Conservation (phyloP, 2,329 filamentous ascomycete species). For the Pyricularia sp. region DNA sequence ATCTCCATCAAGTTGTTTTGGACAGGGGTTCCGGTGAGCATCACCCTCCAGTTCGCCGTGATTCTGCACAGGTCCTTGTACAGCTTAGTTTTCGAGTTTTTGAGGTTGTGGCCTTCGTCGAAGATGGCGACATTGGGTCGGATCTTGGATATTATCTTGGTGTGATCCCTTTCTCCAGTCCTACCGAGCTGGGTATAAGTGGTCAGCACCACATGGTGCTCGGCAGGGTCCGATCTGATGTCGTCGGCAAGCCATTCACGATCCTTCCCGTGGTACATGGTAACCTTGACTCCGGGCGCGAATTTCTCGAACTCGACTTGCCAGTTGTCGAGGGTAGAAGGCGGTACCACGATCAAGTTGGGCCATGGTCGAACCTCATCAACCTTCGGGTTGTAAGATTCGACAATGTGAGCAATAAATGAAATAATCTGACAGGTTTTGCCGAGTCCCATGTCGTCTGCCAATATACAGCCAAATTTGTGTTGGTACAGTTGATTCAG, state of each 20-base stretch:
- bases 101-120: conserved; percentile 90
- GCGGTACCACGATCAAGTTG: conserved; percentile 81
- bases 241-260: conserved; percentile 58
- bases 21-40: conserved; percentile 84
- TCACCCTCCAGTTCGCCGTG: conserved; percentile 69
- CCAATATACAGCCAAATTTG: conserved; percentile 78
- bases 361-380: conserved; percentile 45
- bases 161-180: conserved; percentile 27
- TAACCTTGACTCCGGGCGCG: conserved; percentile 67
- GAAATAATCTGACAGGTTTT: conserved; percentile 97
- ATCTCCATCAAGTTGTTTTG: conserved; percentile 94
- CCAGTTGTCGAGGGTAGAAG: conserved; percentile 95
- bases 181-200: conserved; percentile 51
- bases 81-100: conserved; percentile 74
- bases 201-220: conserved; percentile 54
- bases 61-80: conserved; percentile 76
- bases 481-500: conserved; percentile 73
- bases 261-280: conserved; percentile 58
- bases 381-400: conserved; percentile 36
- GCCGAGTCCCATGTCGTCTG: conserved; percentile 93
- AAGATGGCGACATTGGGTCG: conserved; percentile 57
- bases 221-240: conserved; percentile 52
- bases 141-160: conserved; percentile 38
- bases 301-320: conserved; percentile 82
- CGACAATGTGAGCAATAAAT: conserved; percentile 74